These are phyloP conservation scores for Colletotrichum cuscutae DNA, from an alignment of 2,329 filamentous ascomycete species.

Conservation along the genomic window DNA sequence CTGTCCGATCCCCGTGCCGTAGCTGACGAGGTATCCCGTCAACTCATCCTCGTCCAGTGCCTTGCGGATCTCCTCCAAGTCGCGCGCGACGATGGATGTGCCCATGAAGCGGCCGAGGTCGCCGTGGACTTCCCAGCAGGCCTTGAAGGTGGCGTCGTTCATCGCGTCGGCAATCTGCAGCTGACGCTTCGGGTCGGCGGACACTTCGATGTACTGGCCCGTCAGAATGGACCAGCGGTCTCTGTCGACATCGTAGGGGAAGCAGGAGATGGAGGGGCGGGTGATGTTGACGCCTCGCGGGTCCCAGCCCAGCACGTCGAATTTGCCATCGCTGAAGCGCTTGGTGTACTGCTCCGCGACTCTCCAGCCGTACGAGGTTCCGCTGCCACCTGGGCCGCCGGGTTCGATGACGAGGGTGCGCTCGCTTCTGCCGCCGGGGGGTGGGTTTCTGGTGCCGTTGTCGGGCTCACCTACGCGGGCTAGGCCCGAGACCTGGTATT, in stretches of 20 bases:
- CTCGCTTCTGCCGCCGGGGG: constrained; percentile 50
- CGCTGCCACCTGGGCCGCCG: constrained; percentile 61
- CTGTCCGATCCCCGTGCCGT: constrained; percentile 63
- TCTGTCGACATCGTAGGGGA: constrained; percentile 54
- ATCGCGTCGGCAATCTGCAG: constrained; percentile 57
- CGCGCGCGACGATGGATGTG: constrained; percentile 58
- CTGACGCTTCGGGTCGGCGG: constrained; percentile 45
- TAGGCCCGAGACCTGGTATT: constrained; percentile 59
- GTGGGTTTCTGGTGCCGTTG: constrained; percentile 31
- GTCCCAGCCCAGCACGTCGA: constrained; percentile 64
- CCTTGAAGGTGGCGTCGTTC: constrained; percentile 54
- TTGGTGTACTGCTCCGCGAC: constrained; percentile 48
- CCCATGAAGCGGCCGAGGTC: constrained; percentile 58
- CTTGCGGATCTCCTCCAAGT: constrained; percentile 59
- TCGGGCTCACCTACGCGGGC: constrained; percentile 36
- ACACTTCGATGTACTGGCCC: constrained; percentile 51
- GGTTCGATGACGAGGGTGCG: constrained; percentile 62
- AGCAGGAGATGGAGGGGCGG: constrained; percentile 57
- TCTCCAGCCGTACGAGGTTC: constrained; percentile 53
- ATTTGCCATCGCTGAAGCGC: constrained; percentile 53
- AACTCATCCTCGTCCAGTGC: constrained; percentile 57
- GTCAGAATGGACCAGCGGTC: constrained; percentile 57
- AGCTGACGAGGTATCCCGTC: constrained; percentile 61
- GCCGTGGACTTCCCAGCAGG: constrained; percentile 54
- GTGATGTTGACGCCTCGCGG: constrained; percentile 63